These are phyloP conservation scores for Malania oleifera DNA, from an alignment of 164 flowering plant species.

Conservation along the genomic window DNA sequence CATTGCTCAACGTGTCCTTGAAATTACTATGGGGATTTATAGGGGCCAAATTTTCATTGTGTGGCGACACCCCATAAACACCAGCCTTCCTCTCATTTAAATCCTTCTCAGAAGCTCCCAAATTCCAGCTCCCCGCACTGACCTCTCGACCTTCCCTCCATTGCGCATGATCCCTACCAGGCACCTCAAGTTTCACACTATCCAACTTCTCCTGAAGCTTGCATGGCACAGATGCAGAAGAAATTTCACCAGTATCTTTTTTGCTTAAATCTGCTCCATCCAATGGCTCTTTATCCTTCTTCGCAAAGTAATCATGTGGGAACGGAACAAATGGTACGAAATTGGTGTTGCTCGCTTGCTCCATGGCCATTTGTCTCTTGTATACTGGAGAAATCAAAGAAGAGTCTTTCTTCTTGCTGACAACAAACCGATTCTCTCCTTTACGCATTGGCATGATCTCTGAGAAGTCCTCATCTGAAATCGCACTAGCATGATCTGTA, in stretches of 20 bases:
- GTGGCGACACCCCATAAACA: slow-evolving; percentile 11
- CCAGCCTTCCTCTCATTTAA: slow-evolving; percentile 7
- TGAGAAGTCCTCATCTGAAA: slow-evolving; percentile 79
- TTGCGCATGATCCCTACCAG: slow-evolving; percentile 6
- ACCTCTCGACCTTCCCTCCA: slow-evolving; percentile 18
- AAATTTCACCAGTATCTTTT: slow-evolving; percentile 8
- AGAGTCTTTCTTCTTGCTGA: slow-evolving; percentile 77
- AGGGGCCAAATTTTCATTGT: slow-evolving; percentile 7
- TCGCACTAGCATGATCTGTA: slow-evolving; percentile 46
- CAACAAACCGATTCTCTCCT: slow-evolving; percentile 85
- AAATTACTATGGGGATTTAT: slow-evolving; percentile 9
- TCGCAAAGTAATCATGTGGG: slow-evolving; percentile 87
- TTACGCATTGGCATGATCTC: slow-evolving; percentile 86
- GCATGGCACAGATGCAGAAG: slow-evolving; percentile 14
- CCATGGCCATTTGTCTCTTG: slow-evolving; percentile 64
- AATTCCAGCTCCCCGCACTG: slow-evolving; percentile 16
- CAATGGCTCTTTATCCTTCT: slow-evolving; percentile 40
- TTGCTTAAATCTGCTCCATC: slow-evolving; percentile 19
- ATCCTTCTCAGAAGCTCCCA: slow-evolving; percentile 16
- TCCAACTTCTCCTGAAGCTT: slow-evolving; percentile 14
- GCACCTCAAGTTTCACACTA: background rate
- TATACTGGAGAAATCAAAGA: slow-evolving; percentile 72
- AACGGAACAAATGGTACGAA: slow-evolving; percentile 93
- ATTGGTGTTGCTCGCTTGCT: slow-evolving; percentile 50
- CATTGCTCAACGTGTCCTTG: slow-evolving; percentile 18